phyloP scores from a whole-genome alignment of 345 rosid species.

The Eucalyptus guilfoylei region DNA sequence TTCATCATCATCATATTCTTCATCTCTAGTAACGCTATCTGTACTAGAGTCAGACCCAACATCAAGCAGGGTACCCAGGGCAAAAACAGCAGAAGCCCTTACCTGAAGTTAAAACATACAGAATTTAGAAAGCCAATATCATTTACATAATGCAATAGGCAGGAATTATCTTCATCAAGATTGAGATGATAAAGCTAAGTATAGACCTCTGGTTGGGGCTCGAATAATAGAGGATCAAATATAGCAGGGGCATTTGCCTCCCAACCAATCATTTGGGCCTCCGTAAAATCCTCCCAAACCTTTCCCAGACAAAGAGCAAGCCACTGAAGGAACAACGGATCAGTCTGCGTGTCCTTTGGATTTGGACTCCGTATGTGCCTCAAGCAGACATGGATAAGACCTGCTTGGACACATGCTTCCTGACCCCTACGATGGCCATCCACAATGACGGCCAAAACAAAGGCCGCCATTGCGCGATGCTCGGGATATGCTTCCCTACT shows the following conservation, averaged over 20 bases:
- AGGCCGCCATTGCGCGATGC: slow-evolving; percentile 99
- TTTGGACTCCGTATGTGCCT: slow-evolving; percentile 63
- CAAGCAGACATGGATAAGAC: slow-evolving; percentile 76
- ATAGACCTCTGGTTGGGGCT: slow-evolving; percentile 92
- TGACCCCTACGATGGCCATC: slow-evolving; percentile 96
- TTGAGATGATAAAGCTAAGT: neutral
- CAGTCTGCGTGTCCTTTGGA: slow-evolving; percentile 53
- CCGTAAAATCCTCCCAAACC: slow-evolving; percentile 92
- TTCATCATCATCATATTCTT: slow-evolving; percentile 91
- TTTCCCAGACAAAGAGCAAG: slow-evolving; percentile 96
- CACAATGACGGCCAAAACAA: slow-evolving; percentile 96
- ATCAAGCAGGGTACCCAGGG: slow-evolving; percentile 89
- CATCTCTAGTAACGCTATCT: slow-evolving; percentile 53
- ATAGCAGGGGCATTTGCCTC: slow-evolving; percentile 72
- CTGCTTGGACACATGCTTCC: slow-evolving; percentile 89
- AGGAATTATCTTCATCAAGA: neutral
- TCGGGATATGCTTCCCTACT: slow-evolving; percentile 92
- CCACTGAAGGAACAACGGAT: slow-evolving; percentile 93
- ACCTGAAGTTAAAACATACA: slow-evolving; percentile 46
- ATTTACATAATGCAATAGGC: neutral
- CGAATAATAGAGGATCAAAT: slow-evolving; percentile 53
- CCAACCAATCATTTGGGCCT: slow-evolving; percentile 79
- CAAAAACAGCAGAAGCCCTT: slow-evolving; percentile 96
- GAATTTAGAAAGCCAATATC: neutral
- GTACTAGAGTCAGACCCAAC: slow-evolving; percentile 60